Evolutionary conservation across 2,329 filamentous ascomycete genomes (phyloP), one percentile per base, ranked within the genome.

Genomic region (Aspergillus sclerotialis): DNA sequence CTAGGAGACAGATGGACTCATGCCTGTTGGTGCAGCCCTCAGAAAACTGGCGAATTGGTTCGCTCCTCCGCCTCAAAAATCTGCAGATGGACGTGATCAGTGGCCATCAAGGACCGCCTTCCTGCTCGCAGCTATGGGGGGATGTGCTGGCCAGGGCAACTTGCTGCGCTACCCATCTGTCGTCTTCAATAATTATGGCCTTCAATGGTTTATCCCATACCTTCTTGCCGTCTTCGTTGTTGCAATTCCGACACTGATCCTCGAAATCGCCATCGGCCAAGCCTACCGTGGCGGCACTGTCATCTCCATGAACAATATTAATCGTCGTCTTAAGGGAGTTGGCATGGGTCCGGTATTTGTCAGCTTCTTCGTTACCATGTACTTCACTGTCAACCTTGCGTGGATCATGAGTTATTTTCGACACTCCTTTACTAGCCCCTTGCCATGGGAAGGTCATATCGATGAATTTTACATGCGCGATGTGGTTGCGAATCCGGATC

Each of bases 371-470:
- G 72, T 76, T n/a, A 69, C 68, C 1, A 69, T 71, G 4, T 77
- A 77, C 46, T 77, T 76, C 32, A 72, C 69, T 3, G 68, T 73
- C 39, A 76, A 73, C 33, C 48, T 76, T 13, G 70, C 72, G 1
- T 76, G 73, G 72, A 75, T 76, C 37, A 75, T 76, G 70, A 67
- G 61, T 39, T 77, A 76, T 46, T 77, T 77, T 40, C 67, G 72
- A 4, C 62, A 71, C 39, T 75, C 70, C 2, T 77, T 77, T 46
- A 63, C 53, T 3, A 75, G 63, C 30, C 72, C 73, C 0, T 50
- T 78, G 8, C 73, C 74, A 0, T 78, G 74, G 74, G 60, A 66
- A 15, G 61, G 58, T 14, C 56, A 65, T 3, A 65, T 69, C 13
- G 60, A 72, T 9, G 69, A 72, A 1, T 78, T 76, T 43, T 78